Base-by-base conservation (phyloP, 208 protist genomes). In the Crithidia acanthocephali region DNA sequence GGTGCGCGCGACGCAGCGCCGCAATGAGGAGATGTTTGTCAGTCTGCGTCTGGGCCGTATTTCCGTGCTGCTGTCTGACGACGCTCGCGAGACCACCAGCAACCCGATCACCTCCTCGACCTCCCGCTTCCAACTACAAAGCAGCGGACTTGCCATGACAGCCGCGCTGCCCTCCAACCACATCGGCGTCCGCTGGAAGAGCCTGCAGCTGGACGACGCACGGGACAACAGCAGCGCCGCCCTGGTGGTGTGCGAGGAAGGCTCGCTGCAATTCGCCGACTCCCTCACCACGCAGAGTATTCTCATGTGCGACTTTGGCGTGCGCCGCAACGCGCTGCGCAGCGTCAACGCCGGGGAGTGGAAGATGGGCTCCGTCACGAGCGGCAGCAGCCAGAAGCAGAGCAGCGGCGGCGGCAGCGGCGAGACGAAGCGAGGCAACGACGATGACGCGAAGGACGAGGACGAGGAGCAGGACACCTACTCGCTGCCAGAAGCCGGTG, bases 221-320 rank as follows among this genome's bases (percentile, higher is more conserved):
- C 75, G 84, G 67, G 78, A 83, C 55, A 76, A 78, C 63, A 72
- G 33, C 27, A 30, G 63, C 66, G 76, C 87, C 10, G 69, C 81
- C 16, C 78, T 94, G 66, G 20, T 96, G 50, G 57, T 77, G 25
- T 90, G 83, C 64, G 85, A 85, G 25, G 72, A 76, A n/a, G 86
- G 91, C 27, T 60, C 70, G 51, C 65, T 92, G 40, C 76, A 86
- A 35, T 40, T 92, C 45, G 65, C 72, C 22, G 72, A 88, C 28
- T 79, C 85, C 28, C 74, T 91, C 28, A 92, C 85, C 20, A 88
- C 86, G 25, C 78, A 69, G 33, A 42, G 37, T 37, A 81, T 80
- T 32, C 58, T 94, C 22, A 68, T 87, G 67, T 70, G 57, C 7
- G 81, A 83, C 61, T 87, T 92, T 56, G 81, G 85, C 44, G 66